Evolutionary conservation across 129 eudicot genomes (phyloP), one percentile per base, ranked within the genome.

Genomic region (Pittosporum tobira): DNA sequence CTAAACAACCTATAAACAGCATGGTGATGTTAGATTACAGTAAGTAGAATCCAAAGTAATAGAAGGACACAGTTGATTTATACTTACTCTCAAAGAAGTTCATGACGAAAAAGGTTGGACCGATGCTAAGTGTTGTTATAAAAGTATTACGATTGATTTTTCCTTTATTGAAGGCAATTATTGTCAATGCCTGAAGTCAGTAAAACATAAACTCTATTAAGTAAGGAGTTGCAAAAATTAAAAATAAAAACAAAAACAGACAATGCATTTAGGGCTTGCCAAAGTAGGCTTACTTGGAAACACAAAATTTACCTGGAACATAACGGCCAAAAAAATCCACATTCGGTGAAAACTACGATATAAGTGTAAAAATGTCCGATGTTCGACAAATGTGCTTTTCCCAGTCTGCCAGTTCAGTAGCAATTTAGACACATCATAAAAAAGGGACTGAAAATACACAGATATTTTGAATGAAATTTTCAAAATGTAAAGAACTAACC

Each of bases 271-370:
- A 24, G 3, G 18, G 27, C 28, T 10, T 31, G 46, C 19, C 12
- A 19, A 16, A n/a, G 20, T 18, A 19, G 12, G 8, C 15, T 29
- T 10, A 30, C 2, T 12, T 25, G 36, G 59, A 24, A 57, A 43
- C 26, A 31, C 46, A 31, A 63, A 44, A 30, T 25, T 48, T 59
- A 91, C 99, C 99, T 91, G 99, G 73, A 87, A 91, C 99, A 91
- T 91, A 54, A 87, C 81, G 9, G 55, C 73, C 77, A 91, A 75
- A 66, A 91, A 91, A 61, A 91, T 91, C 99, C 99, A 91, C 81
- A 91, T 56, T 51, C 99, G 96, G 73, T 91, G 99, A 66, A 91
- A 91, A 67, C 99, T 91, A 59, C 94, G 91, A 81, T 91, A 91
- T 62, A 93, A 75, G 72, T 93, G 99, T 63, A 93, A 85, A 43